phyloP scores from a whole-genome alignment of 257 asterid species.

The Nicotiana sylvestris region DNA sequence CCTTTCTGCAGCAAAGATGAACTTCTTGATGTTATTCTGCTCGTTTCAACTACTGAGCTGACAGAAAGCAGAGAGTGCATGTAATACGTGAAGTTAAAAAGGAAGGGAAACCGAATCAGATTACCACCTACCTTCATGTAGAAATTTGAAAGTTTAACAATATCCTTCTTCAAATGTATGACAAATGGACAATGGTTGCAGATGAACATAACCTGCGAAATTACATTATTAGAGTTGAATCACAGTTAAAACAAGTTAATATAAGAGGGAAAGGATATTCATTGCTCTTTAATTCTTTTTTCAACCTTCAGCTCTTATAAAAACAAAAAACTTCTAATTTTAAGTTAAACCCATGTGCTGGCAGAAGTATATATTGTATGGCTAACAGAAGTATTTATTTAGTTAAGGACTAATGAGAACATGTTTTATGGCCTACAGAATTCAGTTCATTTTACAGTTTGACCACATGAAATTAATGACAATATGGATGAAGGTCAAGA shows the following conservation, averaged over 20 bases:
- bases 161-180: conserved; percentile 65
- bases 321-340: neutral
- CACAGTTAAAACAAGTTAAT: neutral
- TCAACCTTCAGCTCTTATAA: neutral
- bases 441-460: neutral
- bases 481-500: neutral
- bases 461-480: neutral
- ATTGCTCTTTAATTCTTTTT: neutral
- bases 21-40: neutral
- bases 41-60: neutral
- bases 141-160: conserved; percentile 73
- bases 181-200: conserved; percentile 94
- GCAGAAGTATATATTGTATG: neutral
- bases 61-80: conserved; percentile 8
- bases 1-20: conserved; percentile 64
- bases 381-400: neutral
- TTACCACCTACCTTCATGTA: conserved; percentile 66
- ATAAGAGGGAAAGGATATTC: neutral
- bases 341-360: neutral
- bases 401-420: neutral
- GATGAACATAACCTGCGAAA: conserved; percentile 67
- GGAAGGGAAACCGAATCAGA: neutral
- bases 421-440: neutral
- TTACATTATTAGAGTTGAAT: neutral
- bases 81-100: conserved; percentile 13